Percentiles rank a stretch among this genome's conserved stretches.
Conservation (phyloP, 2,329 filamentous ascomycete species). For the Penicillium expansum region DNA sequence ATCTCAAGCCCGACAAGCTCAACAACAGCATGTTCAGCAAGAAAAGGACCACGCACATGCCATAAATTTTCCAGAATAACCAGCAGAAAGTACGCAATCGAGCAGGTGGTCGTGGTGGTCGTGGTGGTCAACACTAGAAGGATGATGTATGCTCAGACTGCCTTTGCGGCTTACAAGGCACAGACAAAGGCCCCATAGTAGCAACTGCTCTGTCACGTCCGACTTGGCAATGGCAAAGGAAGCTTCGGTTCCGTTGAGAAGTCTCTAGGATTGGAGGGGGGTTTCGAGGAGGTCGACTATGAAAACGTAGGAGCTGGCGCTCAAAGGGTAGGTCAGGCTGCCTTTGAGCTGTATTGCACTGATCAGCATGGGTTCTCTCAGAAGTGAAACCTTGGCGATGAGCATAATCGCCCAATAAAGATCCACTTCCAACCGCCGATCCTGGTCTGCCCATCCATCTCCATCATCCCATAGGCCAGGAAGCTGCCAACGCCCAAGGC, state of each 20-base stretch:
- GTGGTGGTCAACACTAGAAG: no score
- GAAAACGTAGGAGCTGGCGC: conserved; percentile 58
- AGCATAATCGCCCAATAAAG: background rate
- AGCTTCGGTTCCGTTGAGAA: conserved; percentile 4
- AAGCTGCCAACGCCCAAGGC: conserved; percentile 67
- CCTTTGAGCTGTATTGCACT: background rate
- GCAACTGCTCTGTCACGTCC: no score
- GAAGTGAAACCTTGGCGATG: background rate
- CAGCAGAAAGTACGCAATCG: no score
- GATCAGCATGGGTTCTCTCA: background rate
- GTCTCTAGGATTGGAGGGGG: background rate
- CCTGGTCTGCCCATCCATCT: conserved; percentile 26
- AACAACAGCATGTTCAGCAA: no score
- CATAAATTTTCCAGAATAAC: no score
- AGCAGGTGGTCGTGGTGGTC: no score
- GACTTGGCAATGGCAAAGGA: no score
- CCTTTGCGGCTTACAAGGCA: no score
- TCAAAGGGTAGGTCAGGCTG: conserved; percentile 39
- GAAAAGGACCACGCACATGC: no score
- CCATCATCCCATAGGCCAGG: conserved; percentile 62
- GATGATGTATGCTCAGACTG: no score
- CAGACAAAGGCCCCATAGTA: no score
- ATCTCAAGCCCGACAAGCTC: no score
- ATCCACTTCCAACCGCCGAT: conserved; percentile 11
- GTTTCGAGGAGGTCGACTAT: conserved; percentile 47